Conservation (phyloP, 225 moss, liverwort and hornwort genomes). For the Pseudisothecium myosuroides region DNA sequence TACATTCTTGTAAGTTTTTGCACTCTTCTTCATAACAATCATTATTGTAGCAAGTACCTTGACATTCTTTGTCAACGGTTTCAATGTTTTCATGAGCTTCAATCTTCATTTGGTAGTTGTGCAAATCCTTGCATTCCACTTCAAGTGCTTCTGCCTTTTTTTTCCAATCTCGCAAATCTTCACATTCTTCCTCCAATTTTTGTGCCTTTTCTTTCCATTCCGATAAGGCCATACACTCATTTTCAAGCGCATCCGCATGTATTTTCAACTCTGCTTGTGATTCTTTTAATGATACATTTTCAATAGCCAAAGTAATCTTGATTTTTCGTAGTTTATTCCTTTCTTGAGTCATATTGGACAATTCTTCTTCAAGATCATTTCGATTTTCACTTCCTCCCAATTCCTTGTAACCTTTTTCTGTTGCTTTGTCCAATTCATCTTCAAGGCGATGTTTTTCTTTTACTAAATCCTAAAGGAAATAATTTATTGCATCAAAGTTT, state of each 20-base stretch:
- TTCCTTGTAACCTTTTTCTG: neutral
- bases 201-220: slow-evolving; percentile 3
- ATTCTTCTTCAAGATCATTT: slow-evolving; percentile 14
- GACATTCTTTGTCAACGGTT: neutral
- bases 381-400: neutral
- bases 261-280: neutral
- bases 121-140: slow-evolving; percentile 2
- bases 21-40: neutral
- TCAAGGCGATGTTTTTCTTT: slow-evolving; percentile 9
- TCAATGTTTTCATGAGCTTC: neutral
- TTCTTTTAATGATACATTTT: slow-evolving; percentile 36
- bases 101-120: neutral
- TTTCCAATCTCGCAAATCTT: slow-evolving; percentile 24
- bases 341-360: slow-evolving; percentile 21
- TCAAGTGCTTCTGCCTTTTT: slow-evolving; percentile 18
- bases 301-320: slow-evolving; percentile 33
- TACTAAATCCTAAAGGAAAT: neutral
- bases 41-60: neutral
- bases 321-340: slow-evolving; percentile 40
- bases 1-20: neutral
- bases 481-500: neutral
- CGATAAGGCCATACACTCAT: neutral
- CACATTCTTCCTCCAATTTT: slow-evolving; percentile 21
- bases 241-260: neutral
- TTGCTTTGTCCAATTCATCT: neutral